These are phyloP conservation scores for Teratosphaeria nubilosa DNA, from an alignment of 2,329 filamentous ascomycete genomes.

Conservation along the genomic window DNA sequence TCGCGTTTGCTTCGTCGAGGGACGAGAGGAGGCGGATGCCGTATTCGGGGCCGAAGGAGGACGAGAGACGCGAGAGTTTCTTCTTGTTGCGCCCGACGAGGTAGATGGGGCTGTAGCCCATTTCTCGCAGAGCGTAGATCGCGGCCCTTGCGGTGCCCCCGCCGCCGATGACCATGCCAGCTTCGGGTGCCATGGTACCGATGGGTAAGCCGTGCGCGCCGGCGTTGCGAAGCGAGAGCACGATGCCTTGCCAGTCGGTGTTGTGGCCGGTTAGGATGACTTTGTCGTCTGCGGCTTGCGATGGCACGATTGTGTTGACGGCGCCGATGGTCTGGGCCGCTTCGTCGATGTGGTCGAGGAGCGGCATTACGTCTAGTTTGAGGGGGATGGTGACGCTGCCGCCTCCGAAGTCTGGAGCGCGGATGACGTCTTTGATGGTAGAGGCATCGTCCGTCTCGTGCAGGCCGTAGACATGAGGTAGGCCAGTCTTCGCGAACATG, in stretches of 20 bases:
- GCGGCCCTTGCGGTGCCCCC: slow-evolving; percentile 89
- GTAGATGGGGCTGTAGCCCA: slow-evolving; percentile 80
- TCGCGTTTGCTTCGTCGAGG: slow-evolving; percentile 39
- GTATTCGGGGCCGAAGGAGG: slow-evolving; percentile 58
- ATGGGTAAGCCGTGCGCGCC: slow-evolving; percentile 43
- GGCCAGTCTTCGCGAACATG: slow-evolving; percentile 63
- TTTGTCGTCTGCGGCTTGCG: slow-evolving; percentile 25
- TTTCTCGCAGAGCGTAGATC: slow-evolving; percentile 73
- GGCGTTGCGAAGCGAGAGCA: slow-evolving; percentile 60
- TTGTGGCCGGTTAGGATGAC: slow-evolving; percentile 67
- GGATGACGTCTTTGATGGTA: slow-evolving; percentile 58
- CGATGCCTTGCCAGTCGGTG: slow-evolving; percentile 93
- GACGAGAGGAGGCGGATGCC: slow-evolving; percentile 55
- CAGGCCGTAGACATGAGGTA: slow-evolving; percentile 73
- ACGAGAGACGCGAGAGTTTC: slow-evolving; percentile 58
- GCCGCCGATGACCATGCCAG: slow-evolving; percentile 76
- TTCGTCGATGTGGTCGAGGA: slow-evolving; percentile 70
- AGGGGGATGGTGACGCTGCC: slow-evolving; percentile 93
- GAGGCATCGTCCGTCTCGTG: slow-evolving; percentile 61
- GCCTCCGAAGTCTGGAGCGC: slow-evolving; percentile 68
- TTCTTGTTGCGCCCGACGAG: slow-evolving; percentile 65
- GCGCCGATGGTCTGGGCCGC: slow-evolving; percentile 79
- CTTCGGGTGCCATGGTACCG: slow-evolving; percentile 19
- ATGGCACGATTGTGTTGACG: slow-evolving; percentile 81
- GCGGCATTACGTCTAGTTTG: slow-evolving; percentile 74